A percentile compares a stretch with the other conserved stretches of the same genome.
Evolutionary conservation across 1,284 basidiomycete genomes (phyloP).

Genomic region (Marasmius oreades): DNA sequence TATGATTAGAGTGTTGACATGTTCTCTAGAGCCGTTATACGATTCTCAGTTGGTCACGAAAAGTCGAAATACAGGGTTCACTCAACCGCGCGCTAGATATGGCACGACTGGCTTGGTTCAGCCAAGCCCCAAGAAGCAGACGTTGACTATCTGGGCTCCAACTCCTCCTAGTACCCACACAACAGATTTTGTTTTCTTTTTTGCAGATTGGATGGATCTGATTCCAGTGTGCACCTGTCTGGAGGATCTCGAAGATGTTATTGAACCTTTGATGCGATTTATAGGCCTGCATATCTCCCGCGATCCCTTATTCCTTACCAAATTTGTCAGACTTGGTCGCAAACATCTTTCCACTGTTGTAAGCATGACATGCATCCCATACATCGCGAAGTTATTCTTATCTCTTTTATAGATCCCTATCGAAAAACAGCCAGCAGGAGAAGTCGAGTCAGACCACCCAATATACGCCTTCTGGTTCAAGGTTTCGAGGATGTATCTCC

Average conservation of each 20-base stretch:
- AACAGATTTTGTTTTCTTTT: conserved; percentile 86
- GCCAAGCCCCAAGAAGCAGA: conserved; percentile 51
- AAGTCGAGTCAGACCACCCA: conserved; percentile 52
- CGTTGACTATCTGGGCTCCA: conserved; percentile 69
- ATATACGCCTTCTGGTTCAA: conserved; percentile 76
- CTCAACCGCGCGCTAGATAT: conserved; percentile 59
- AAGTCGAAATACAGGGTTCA: conserved; percentile 57
- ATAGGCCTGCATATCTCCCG: conserved; percentile 75
- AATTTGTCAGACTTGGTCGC: conserved; percentile 57
- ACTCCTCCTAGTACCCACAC: conserved; percentile 70
- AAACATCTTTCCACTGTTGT: conserved; percentile 43
- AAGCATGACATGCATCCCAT: conserved; percentile 28
- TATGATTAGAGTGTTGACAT: conserved; percentile 69
- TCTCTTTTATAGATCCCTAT: conserved; percentile 36
- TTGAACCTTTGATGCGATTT: conserved; percentile 75
- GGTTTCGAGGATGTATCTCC: conserved; percentile 75
- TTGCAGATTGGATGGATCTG: conserved; percentile 74
- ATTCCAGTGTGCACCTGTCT: conserved; percentile 63
- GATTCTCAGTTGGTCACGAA: conserved; percentile 47
- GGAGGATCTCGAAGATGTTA: conserved; percentile 69
- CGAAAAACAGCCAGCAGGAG: conserved; percentile 52
- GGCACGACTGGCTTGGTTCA: conserved; percentile 50
- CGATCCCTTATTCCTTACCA: conserved; percentile 61
- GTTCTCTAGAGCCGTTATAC: conserved; percentile 70
- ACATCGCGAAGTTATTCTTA: conserved; percentile 17